Percentiles rank a stretch among this genome's conserved stretches.
Conservation (phyloP, 805 yeast species). For the Candida yuanshanica region DNA sequence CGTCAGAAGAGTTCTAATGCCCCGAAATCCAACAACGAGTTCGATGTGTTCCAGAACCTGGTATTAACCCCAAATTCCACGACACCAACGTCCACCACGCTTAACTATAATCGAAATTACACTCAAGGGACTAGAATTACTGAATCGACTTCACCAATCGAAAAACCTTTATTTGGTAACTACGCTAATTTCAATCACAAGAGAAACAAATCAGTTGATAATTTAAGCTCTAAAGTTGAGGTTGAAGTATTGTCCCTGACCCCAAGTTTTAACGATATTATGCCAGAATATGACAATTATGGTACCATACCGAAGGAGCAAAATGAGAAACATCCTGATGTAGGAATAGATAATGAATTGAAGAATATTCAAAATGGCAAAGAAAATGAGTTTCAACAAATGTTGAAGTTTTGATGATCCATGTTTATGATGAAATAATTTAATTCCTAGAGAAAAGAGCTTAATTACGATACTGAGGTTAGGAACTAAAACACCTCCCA, state of each 20-base stretch:
- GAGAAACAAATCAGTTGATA: not conserved
- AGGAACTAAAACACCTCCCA: not conserved
- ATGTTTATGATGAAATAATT: too few relatives aligned
- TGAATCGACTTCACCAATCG: not conserved
- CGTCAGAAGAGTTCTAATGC: not conserved
- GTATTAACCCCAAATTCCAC: not conserved
- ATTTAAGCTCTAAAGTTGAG: slow-evolving; percentile 4
- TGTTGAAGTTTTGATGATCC: slow-evolving; percentile 7
- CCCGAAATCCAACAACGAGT: not conserved
- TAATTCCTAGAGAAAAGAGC: too few relatives aligned
- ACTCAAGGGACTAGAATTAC: too few relatives aligned
- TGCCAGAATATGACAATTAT: slow-evolving; percentile 15
- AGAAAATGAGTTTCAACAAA: slow-evolving; percentile 5
- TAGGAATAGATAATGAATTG: slow-evolving; percentile 5
- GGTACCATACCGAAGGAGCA: not conserved
- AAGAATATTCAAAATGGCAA: not conserved
- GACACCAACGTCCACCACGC: not conserved
- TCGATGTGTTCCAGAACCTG: not conserved
- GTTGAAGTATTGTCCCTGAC: slow-evolving; percentile 36
- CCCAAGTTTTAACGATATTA: slow-evolving; percentile 34
- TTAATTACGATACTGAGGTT: too few relatives aligned
- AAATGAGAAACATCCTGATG: not conserved
- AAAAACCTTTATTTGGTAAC: slow-evolving; percentile 4
- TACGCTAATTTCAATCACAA: slow-evolving; percentile 2
- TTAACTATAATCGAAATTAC: not conserved